Evolutionary conservation across 768 basidiomycete genomes (phyloP), one percentile per base, ranked within the genome.

Genomic region (Lactifluus piperatus): DNA sequence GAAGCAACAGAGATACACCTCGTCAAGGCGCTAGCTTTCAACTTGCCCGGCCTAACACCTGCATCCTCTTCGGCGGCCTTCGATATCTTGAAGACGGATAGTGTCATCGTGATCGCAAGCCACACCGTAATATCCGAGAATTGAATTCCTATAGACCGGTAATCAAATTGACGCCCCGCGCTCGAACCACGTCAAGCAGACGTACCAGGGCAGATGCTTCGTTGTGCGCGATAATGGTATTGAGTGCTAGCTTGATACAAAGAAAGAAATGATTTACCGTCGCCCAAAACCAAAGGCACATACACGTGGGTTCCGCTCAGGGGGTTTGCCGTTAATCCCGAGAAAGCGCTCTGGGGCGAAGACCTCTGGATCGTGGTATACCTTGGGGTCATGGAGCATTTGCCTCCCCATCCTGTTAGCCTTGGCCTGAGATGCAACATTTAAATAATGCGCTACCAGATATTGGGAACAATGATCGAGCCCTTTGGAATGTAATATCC

Each of bases 341-440:
- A 65, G 37, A 41, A 63, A 72, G 9, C 72, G 60, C 24, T 72
- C 72, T 5, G 71, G 71, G 3, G 57, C 49, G 60, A 72, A 71
- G 34, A 53, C 37, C 1, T 37, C 46, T 1, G 70, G 70, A 36
- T 69, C 57, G 8, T 64, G 64, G 56, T 68, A 72, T 7, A 65
- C 54, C 13, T 51, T 56, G 10, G 67, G 66, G 30, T 71, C 68
- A 47, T 67, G 68, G 8, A 69, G 56, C 62, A 73, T 68, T 4
- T 64, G 62, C 71, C 70, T 72, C 20, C 5, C 46, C 37, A 1
- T 39, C 22, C 32, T 13, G 24, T 56, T 9, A 56, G 41, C 22
- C 16, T 41, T 57, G 13, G 36, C 34, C 14, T 4, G 13, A 22
- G 60, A 18, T 45, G 43, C 18, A n/a, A 52, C 44, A 11, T 66